A percentile compares a stretch with the other conserved stretches of the same genome.
These are phyloP conservation scores for Pneumocystis wakefieldiae DNA, from an alignment of 1,139 yeast genomes.

Conservation along the genomic window DNA sequence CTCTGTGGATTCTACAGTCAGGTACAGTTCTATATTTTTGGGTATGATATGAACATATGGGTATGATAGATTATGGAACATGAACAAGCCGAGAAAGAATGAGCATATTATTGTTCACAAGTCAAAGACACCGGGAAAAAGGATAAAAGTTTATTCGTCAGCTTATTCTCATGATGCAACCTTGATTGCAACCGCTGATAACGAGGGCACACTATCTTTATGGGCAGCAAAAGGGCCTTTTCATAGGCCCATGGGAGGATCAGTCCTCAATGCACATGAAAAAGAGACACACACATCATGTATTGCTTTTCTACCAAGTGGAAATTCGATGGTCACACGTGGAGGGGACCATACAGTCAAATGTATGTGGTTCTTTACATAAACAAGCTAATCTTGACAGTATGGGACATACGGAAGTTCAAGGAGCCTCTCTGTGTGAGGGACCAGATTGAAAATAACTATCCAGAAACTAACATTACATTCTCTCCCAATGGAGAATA, in stretches of 20 bases:
- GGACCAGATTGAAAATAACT: constrained; percentile 16
- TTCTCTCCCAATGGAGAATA: constrained; percentile 21
- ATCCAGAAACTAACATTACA: constrained; percentile 17
- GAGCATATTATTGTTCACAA: constrained; percentile 21
- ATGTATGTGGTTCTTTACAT: constrained; percentile 13
- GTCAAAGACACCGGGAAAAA: constrained; percentile 15
- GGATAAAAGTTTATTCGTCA: constrained; percentile 17
- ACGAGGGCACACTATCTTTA: constrained; percentile 20
- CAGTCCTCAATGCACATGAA: constrained; percentile 18
- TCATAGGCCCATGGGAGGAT: constrained; percentile 19
- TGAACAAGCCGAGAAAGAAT: constrained; percentile 18
- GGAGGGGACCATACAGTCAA: constrained; percentile 20
- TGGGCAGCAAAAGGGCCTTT: constrained; percentile 24
- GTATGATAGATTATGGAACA: constrained; percentile 22
- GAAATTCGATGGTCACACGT: constrained; percentile 18
- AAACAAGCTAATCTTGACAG: not conserved
- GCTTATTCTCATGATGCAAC: constrained; percentile 18
- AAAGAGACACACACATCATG: constrained; percentile 16
- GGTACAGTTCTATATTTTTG: constrained; percentile 10
- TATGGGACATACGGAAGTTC: constrained; percentile 27
- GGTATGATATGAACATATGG: not conserved
- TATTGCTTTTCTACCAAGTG: constrained; percentile 15
- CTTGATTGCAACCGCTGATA: constrained; percentile 19
- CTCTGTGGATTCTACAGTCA: constrained; percentile 24
- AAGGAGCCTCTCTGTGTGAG: constrained; percentile 23